Conservation (phyloP, 176 grass and related monocot species). For the Stipa capillata region DNA sequence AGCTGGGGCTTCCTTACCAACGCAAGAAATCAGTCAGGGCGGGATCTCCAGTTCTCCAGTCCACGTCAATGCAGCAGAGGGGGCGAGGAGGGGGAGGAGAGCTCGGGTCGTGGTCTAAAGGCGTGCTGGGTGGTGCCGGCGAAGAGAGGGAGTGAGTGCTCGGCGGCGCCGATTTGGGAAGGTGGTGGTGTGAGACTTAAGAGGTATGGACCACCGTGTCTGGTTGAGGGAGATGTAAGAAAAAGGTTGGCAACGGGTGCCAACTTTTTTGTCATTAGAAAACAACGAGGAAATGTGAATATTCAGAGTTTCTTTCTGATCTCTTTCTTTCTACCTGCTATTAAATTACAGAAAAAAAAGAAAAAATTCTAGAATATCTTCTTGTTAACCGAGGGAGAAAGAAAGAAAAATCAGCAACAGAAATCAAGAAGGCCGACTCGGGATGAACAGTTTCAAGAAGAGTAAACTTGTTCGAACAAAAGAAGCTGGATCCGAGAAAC, state of each 20-base stretch:
- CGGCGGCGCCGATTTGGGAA: background rate
- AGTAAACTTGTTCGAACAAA: background rate
- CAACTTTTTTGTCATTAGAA: background rate
- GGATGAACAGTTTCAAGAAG: background rate
- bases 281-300: background rate
- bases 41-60: slow-evolving; percentile 1
- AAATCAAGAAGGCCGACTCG: background rate
- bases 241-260: background rate
- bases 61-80: background rate
- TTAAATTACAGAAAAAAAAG: background rate
- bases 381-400: background rate
- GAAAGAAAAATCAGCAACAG: background rate
- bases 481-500: background rate
- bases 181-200: background rate
- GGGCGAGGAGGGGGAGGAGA: background rate
- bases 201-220: background rate
- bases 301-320: background rate
- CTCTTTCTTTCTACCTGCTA: background rate
- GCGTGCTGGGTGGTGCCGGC: background rate
- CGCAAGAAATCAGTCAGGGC: background rate
- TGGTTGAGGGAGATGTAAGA: background rate
- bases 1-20: background rate
- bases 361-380: background rate
- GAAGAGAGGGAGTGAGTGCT: background rate
- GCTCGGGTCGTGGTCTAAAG: background rate